Percentiles rank a stretch among this genome's conserved stretches.
These are phyloP conservation scores for Mycena leptocephala DNA, from an alignment of 768 basidiomycete genomes.

Conservation along the genomic window DNA sequence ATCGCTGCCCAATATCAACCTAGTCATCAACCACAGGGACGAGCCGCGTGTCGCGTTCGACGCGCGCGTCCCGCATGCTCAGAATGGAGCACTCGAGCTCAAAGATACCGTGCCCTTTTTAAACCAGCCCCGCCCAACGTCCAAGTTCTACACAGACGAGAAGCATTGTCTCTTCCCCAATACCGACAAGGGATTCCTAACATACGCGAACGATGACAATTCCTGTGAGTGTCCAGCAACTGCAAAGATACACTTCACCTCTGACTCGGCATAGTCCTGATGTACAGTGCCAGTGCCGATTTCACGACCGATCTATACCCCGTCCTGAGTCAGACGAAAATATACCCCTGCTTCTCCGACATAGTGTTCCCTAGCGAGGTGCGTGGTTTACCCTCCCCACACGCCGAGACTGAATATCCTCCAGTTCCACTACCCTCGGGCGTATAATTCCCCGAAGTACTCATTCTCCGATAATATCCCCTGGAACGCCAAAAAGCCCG, in stretches of 20 bases:
- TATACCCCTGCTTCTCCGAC: slow-evolving; percentile 35
- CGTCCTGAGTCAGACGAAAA: slow-evolving; percentile 32
- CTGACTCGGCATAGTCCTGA: slow-evolving; percentile 18
- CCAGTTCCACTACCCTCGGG: slow-evolving; percentile 26
- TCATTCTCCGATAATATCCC: slow-evolving; percentile 17
- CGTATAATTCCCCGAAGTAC: slow-evolving; percentile 25
- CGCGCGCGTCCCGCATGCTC: background rate
- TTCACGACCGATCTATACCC: slow-evolving; percentile 37
- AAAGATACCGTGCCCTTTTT: slow-evolving; percentile 17
- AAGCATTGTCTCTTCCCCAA: slow-evolving; percentile 25
- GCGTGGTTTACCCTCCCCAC: background rate
- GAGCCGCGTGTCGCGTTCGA: slow-evolving; percentile 41
- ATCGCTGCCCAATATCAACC: slow-evolving; percentile 22
- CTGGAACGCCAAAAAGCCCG: slow-evolving; percentile 26
- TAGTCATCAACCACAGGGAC: slow-evolving; percentile 41
- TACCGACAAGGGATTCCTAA: slow-evolving; percentile 19
- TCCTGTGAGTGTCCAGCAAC: slow-evolving; percentile 10
- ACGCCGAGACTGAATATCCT: background rate
- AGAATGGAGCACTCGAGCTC: background rate
- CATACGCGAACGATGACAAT: slow-evolving; percentile 24
- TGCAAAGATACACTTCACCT: background rate
- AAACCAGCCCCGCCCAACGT: slow-evolving; percentile 25
- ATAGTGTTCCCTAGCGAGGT: slow-evolving; percentile 34
- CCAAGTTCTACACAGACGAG: slow-evolving; percentile 26
- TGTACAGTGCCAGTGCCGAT: slow-evolving; percentile 35